Conservation (phyloP, 331 rosid species). For the Arachis monticola region DNA sequence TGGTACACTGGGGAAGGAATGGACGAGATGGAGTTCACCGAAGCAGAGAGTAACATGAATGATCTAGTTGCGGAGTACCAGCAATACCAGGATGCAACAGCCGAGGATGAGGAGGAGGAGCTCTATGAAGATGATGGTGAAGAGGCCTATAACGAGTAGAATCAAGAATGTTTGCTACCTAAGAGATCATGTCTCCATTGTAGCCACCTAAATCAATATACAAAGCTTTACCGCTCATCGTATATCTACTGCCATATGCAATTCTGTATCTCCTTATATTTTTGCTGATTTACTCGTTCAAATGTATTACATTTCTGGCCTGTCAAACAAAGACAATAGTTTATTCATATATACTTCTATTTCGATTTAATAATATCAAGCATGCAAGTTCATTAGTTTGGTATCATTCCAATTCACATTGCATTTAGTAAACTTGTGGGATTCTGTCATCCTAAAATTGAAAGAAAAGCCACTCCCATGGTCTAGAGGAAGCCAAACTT, state of each 20-base stretch:
- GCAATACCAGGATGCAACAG: conserved; percentile 87
- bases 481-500: neutral
- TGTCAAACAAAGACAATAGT: conserved; percentile 39
- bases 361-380: conserved; percentile 2
- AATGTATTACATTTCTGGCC: conserved; percentile 21
- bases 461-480: neutral
- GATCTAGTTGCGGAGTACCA: conserved; percentile 88
- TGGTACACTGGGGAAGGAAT: conserved; percentile 93
- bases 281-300: conserved; percentile 19
- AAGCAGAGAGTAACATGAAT: conserved; percentile 89
- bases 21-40: conserved; percentile 94
- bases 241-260: conserved; percentile 44
- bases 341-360: conserved; percentile 27
- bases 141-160: conserved; percentile 44
- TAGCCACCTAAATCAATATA: conserved; percentile 12
- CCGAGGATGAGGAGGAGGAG: conserved; percentile 70
- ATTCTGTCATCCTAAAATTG: neutral
- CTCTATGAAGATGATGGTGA: conserved; percentile 61
- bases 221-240: conserved; percentile 20
- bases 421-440: neutral
- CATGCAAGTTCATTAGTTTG: conserved; percentile 21
- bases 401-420: conserved; percentile 13
- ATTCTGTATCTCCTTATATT: conserved; percentile 23
- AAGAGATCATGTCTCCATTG: conserved; percentile 21
- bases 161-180: neutral